Percentiles rank a stretch among this genome's conserved stretches.
phyloP scores from a whole-genome alignment of 139 green algal genomes.

The Closterium sp. region DNA sequence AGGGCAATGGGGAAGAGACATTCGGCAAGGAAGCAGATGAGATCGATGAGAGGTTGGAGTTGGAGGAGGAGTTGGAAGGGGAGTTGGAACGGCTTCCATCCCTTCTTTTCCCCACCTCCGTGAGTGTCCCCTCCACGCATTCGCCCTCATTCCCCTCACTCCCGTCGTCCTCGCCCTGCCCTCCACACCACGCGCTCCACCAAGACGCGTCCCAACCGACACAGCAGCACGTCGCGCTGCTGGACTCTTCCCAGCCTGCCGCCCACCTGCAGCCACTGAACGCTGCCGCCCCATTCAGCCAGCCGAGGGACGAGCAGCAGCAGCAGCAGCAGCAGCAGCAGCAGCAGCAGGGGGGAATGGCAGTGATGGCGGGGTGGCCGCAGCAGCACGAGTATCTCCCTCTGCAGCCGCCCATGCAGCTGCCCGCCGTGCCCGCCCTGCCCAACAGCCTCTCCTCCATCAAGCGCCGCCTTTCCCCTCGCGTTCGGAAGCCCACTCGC shows the following conservation, averaged over 20 bases:
- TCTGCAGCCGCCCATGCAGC: not conserved
- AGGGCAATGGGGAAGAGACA: not conserved
- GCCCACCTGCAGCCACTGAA: not conserved
- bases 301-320: not conserved
- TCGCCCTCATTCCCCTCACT: not conserved
- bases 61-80: not conserved
- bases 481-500: not conserved
- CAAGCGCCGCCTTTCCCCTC: not conserved
- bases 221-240: not conserved
- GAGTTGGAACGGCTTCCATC: not conserved
- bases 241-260: not conserved
- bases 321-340: too few relatives aligned
- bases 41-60: not conserved
- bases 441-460: not conserved
- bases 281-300: not conserved
- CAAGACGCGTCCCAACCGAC: not conserved
- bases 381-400: not conserved
- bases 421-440: not conserved
- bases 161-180: not conserved
- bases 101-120: not conserved
- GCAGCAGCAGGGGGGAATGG: not conserved
- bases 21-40: not conserved
- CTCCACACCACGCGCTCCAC: not conserved
- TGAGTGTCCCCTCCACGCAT: not conserved
- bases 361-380: not conserved